Evolutionary conservation across 306 rosid species (phyloP).

Genomic region (Cyclanthera cordifolia): DNA sequence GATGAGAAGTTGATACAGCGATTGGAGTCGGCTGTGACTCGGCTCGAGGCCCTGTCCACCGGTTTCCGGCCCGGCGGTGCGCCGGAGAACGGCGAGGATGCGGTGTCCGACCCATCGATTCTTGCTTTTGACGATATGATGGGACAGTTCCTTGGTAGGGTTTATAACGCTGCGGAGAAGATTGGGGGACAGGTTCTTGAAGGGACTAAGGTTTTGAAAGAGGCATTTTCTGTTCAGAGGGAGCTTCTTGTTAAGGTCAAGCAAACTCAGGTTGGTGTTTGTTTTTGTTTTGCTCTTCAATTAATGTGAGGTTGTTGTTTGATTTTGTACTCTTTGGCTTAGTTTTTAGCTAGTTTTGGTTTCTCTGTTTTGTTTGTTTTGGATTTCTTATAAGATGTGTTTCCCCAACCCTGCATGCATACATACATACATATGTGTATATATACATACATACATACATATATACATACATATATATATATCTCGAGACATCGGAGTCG

Average conservation of each 20-base stretch:
- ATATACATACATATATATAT: no score
- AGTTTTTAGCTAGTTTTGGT: neutral
- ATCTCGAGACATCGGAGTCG: no score
- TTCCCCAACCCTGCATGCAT: no score
- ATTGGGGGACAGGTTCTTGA: slow-evolving; percentile 73
- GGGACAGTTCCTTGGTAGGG: slow-evolving; percentile 35
- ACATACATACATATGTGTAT: no score
- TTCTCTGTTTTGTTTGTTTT: neutral
- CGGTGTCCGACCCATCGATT: slow-evolving; percentile 47
- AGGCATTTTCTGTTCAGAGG: slow-evolving; percentile 62
- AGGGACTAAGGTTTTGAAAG: slow-evolving; percentile 33
- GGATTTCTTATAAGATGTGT: neutral
- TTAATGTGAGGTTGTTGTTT: neutral
- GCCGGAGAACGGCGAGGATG: slow-evolving; percentile 17
- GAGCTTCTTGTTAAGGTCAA: slow-evolving; percentile 58
- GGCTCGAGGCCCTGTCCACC: slow-evolving; percentile 51
- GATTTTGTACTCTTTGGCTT: neutral
- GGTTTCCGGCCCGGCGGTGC: slow-evolving; percentile 19
- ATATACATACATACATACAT: no score
- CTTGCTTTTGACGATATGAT: slow-evolving; percentile 54
- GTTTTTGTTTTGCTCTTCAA: neutral
- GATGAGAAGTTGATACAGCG: slow-evolving; percentile 64
- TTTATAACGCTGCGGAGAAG: slow-evolving; percentile 53
- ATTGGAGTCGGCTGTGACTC: slow-evolving; percentile 75
- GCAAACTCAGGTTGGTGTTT: slow-evolving; percentile 46